Base-by-base conservation (phyloP, 768 basidiomycete genomes). In the Tephrocybe rancida region DNA sequence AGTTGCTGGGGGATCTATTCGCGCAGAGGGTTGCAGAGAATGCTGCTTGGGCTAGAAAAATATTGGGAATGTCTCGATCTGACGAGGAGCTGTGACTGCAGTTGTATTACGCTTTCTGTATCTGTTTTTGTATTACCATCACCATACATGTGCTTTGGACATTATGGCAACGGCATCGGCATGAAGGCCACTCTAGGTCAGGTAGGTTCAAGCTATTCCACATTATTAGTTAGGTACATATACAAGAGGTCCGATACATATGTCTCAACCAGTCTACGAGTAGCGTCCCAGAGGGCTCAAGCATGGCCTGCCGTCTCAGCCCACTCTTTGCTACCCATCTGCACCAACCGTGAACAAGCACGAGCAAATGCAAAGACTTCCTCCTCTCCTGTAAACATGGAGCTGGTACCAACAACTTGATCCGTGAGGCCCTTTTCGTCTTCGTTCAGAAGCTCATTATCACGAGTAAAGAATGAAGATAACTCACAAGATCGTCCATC, bases 281-380 rank as follows among this genome's bases (percentile, higher is more conserved):
- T n/a, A n/a, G n/a, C n/a, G n/a, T n/a, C n/a, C n/a, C n/a, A 18
- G 25, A 16, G 29, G n/a, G 26, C 37, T 41, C 57, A 66, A n/a
- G 48, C 24, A 34, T 66, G 61, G 14, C 80, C 79, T 30, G 79
- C 75, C 24, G 73, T 80, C 62, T 81, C 79, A 3, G 79, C 78
- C 93, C 93, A 96, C 60, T 95, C 90, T 61, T 79, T 87, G 65
- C 91, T 94, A 14, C 94, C 92, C 92, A 93, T 93, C 68, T 93
- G 84, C 41, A 92, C 88, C 16, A 93, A 74, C 39, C 92, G 79
- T 21, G 90, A 92, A 64, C 91, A 93, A 18, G 95, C 95, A 30
- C 97, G 83, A 10, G 94, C 95, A 68, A 98, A 99, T 0, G 97
- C 97, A 66, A 99, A 99, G 0, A 98, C 67, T 70, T 98, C 97